phyloP scores from a whole-genome alignment of 352 stramenopile genomes.

The Globisporangium perplexum region DNA sequence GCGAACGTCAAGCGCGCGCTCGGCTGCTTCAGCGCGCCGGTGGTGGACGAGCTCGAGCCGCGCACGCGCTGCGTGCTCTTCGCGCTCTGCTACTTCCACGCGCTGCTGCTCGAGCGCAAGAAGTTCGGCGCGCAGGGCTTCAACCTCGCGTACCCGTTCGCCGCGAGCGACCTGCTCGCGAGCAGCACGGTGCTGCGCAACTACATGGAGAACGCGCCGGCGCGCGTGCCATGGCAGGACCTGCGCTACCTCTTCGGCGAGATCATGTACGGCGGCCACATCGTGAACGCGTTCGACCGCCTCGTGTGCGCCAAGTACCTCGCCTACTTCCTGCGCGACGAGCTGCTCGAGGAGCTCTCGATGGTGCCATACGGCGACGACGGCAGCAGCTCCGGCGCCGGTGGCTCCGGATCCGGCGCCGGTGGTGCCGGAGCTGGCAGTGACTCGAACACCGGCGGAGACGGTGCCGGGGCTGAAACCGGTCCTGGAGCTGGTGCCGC shows the following conservation, averaged over 20 bases:
- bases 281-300: slow-evolving; percentile 80
- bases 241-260: slow-evolving; percentile 85
- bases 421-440: slow-evolving; percentile 7
- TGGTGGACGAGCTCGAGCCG: slow-evolving; percentile 81
- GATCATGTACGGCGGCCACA: slow-evolving; percentile 89
- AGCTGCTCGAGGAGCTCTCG: slow-evolving; percentile 86
- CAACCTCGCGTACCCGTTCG: slow-evolving; percentile 90
- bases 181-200: slow-evolving; percentile 85
- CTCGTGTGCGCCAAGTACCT: slow-evolving; percentile 83
- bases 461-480: slow-evolving; percentile 8
- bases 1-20: slow-evolving; percentile 88
- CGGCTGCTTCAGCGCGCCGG: slow-evolving; percentile 60
- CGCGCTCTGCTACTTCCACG: slow-evolving; percentile 91
- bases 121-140: slow-evolving; percentile 89
- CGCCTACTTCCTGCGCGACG: slow-evolving; percentile 84
- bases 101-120: slow-evolving; percentile 89
- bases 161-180: slow-evolving; percentile 75
- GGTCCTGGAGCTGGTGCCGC: slow-evolving; percentile 4
- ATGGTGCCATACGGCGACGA: slow-evolving; percentile 87
- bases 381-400: slow-evolving; percentile 17
- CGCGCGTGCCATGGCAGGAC: slow-evolving; percentile 87
- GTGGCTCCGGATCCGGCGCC: slow-evolving; percentile 14
- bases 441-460: slow-evolving; percentile 16
- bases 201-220: slow-evolving; percentile 90
- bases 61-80: slow-evolving; percentile 88